Evolutionary conservation across 2,329 filamentous ascomycete genomes (phyloP), one percentile per base, ranked within the genome.

Genomic region (Claviceps arundinis): DNA sequence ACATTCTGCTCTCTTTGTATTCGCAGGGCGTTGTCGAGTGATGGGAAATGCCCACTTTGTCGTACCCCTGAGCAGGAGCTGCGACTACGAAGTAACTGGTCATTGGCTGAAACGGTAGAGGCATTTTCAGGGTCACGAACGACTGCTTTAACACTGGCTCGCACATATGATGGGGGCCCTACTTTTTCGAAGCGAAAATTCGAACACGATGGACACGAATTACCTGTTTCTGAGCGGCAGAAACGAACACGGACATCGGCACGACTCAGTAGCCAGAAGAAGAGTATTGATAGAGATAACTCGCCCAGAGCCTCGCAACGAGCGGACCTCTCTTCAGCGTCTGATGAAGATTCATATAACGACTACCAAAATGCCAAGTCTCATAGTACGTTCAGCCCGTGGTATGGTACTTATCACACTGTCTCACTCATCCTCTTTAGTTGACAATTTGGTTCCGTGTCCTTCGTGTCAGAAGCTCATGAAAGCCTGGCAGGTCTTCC

Each of bases 1-100:
- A 97, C 93, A 0, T 98, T 98, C 64, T 98, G 93, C 74, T 96
- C 91, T 6, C 72, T 95, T 51, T 98, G 93, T 67, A 97, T 98
- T 65, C 85, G 93, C 34, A 78, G 90, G 56, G 89, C 87, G 55
- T 76, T 98, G 1, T 84, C 84, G 2, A 77, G 80, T 37, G 89
- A 96, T 58, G 87, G 89, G 8, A 89, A 86, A 67, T 98, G 93
- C 61, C 93, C 93, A 0, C 74, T 88, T 1, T 98, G 93, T 68
- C 82, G 89, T 50, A 73, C 80, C 5, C 68, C 73, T 1, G 88
- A 95, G 58, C 89, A 96, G 65, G 89, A 91, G 64, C 77, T 88
- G 55, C 93, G 88, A 65, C 65, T 98, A 59, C 78, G 89, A 54
- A 84, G 84, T 47, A 97, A 97, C 65, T 87, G 84, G 77, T 82